Conservation (phyloP, 176 grass and related monocot genomes). For the Carex scoparia region DNA sequence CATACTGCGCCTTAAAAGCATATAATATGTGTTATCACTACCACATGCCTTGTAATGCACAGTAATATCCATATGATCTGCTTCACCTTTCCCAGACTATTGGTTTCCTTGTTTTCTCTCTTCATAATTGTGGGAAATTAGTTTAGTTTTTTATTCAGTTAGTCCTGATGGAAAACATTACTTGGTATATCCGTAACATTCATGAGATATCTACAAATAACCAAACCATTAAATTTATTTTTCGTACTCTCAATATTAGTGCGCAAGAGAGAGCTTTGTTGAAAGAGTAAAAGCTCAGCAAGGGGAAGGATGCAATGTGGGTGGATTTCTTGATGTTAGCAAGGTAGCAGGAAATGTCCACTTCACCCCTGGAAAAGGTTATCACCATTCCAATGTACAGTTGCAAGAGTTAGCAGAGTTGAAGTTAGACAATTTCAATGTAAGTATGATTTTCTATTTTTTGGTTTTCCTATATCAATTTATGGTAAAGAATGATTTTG, state of each 20-base stretch:
- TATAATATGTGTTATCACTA: neutral
- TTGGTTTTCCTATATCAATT: neutral
- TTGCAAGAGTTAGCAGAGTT: constrained; percentile 52
- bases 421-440: constrained; percentile 65
- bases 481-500: neutral
- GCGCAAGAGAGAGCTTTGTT: constrained; percentile 82
- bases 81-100: neutral
- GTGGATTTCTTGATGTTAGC: constrained; percentile 83
- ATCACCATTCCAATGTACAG: constrained; percentile 71
- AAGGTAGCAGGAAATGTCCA: constrained; percentile 99
- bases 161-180: neutral
- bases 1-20: neutral
- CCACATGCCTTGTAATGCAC: neutral
- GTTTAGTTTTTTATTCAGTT: neutral
- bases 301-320: constrained; percentile 88
- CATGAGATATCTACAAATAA: neutral
- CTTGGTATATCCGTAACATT: neutral
- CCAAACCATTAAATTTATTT: neutral
- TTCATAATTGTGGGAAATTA: neutral
- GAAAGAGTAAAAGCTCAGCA: constrained; percentile 79
- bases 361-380: constrained; percentile 88
- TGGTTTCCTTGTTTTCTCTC: neutral
- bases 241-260: constrained; percentile 36
- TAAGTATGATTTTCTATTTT: constrained; percentile 32
- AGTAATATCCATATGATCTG: neutral